A percentile compares a stretch with the other conserved stretches of the same genome.
Conservation (phyloP, 768 basidiomycete species). For the Leucocoprinus leucothites region DNA sequence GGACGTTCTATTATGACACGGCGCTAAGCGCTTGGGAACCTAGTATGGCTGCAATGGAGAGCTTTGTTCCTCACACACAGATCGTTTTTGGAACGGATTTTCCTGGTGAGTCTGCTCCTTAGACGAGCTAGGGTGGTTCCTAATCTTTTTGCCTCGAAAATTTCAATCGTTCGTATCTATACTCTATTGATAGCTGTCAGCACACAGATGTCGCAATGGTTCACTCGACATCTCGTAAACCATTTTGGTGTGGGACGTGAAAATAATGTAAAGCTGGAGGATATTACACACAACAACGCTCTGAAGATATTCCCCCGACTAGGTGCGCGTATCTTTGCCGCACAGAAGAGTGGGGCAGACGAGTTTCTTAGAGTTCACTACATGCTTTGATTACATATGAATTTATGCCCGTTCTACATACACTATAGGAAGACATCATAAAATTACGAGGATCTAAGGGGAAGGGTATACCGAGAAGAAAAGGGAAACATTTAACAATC, state of each 20-base stretch:
- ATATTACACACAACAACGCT: conserved; percentile 49
- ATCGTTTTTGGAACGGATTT: conserved; percentile 76
- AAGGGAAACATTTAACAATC: background rate
- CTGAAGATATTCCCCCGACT: conserved; percentile 44
- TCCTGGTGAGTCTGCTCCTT: conserved; percentile 67
- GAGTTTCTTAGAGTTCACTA: background rate
- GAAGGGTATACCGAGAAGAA: conserved; percentile 1
- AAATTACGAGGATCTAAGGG: background rate
- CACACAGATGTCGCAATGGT: conserved; percentile 56
- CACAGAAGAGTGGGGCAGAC: background rate
- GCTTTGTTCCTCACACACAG: conserved; percentile 45
- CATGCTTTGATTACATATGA: background rate
- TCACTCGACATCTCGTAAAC: conserved; percentile 47
- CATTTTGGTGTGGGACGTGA: conserved; percentile 39
- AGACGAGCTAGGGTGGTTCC: no score
- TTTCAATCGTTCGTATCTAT: background rate
- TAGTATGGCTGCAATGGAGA: conserved; percentile 48
- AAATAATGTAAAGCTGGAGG: conserved; percentile 29
- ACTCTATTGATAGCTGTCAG: conserved; percentile 47
- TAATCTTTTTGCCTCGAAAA: background rate
- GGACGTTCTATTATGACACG: conserved; percentile 71
- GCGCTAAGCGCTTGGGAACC: conserved; percentile 59
- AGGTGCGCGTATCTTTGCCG: background rate
- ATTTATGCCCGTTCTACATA: background rate
- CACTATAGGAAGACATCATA: background rate